Evolutionary conservation across 2,329 filamentous ascomycete species (phyloP).

Genomic region (Emericellopsis atlantica): DNA sequence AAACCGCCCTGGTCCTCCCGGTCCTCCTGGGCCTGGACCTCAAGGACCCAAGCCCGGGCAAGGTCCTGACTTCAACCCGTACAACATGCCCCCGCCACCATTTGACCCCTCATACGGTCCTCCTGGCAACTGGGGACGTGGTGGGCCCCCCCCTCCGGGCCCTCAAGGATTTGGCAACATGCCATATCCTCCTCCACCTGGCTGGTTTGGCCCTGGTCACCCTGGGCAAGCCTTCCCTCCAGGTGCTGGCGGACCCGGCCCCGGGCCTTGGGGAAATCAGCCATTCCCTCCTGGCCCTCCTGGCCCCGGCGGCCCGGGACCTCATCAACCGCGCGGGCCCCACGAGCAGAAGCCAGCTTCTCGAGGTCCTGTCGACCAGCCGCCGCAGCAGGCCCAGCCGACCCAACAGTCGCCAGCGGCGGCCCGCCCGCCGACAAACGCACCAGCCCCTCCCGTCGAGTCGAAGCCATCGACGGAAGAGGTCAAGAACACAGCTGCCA

Average conservation of each 20-base stretch:
- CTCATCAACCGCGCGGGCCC: constrained; percentile 36
- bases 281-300: constrained; percentile 48
- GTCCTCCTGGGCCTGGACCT: not conserved
- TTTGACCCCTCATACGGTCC: constrained; percentile 29
- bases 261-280: constrained; percentile 39
- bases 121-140: constrained; percentile 42
- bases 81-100: constrained; percentile 14
- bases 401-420: constrained; percentile 39
- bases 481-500: constrained; percentile 30
- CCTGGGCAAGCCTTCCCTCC: constrained; percentile 23
- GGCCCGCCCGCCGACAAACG: constrained; percentile 30
- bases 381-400: constrained; percentile 30
- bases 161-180: constrained; percentile 56
- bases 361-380: constrained; percentile 35
- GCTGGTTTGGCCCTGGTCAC: constrained; percentile 61
- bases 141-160: constrained; percentile 44
- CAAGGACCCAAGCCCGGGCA: constrained; percentile 2
- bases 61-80: constrained; percentile 12
- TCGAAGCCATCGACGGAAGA: constrained; percentile 49
- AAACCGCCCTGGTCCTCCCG: constrained; percentile 19
- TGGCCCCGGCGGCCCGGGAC: constrained; percentile 47
- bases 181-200: constrained; percentile 65
- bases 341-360: constrained; percentile 34
- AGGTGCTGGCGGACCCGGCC: constrained; percentile 34
- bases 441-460: constrained; percentile 52